Evolutionary conservation across 1,139 yeast genomes (phyloP).

Genomic region (Pichia kudriavzevii): DNA sequence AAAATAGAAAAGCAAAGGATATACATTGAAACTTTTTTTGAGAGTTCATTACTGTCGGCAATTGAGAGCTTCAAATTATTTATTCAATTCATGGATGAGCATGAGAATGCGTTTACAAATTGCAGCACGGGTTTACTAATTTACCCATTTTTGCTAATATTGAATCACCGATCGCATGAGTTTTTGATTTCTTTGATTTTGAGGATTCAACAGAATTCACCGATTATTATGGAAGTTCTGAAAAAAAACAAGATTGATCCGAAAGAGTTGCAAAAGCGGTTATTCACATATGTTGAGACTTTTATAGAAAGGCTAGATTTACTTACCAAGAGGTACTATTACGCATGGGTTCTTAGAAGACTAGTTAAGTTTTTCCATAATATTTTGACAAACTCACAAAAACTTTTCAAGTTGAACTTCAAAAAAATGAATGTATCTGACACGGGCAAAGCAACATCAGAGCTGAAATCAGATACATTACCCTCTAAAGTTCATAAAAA

Average conservation of each 20-base stretch:
- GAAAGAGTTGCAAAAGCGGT: slow-evolving; percentile 25
- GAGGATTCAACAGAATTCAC: slow-evolving; percentile 32
- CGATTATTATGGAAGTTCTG: slow-evolving; percentile 27
- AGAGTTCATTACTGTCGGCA: slow-evolving; percentile 27
- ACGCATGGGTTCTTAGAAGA: slow-evolving; percentile 31
- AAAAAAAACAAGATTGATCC: slow-evolving; percentile 27
- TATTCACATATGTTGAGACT: slow-evolving; percentile 27
- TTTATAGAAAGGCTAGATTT: slow-evolving; percentile 27
- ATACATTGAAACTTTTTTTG: slow-evolving; percentile 28
- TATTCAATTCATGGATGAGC: slow-evolving; percentile 26
- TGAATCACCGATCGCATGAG: slow-evolving; percentile 45
- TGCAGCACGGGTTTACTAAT: slow-evolving; percentile 35
- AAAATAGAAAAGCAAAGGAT: slow-evolving; percentile 26
- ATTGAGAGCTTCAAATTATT: slow-evolving; percentile 30
- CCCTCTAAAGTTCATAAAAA: no score
- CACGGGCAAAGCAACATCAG: slow-evolving; percentile 2
- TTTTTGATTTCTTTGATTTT: slow-evolving; percentile 43
- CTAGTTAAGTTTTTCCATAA: slow-evolving; percentile 29
- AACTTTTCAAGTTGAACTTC: slow-evolving; percentile 26
- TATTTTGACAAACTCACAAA: slow-evolving; percentile 27
- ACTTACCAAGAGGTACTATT: slow-evolving; percentile 28
- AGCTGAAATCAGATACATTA: no score
- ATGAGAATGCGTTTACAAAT: slow-evolving; percentile 22
- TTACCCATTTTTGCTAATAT: slow-evolving; percentile 39
- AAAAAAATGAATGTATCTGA: slow-evolving; percentile 20